Evolutionary conservation across 768 basidiomycete genomes (phyloP).

Genomic region (Melanogaster broomeanus): DNA sequence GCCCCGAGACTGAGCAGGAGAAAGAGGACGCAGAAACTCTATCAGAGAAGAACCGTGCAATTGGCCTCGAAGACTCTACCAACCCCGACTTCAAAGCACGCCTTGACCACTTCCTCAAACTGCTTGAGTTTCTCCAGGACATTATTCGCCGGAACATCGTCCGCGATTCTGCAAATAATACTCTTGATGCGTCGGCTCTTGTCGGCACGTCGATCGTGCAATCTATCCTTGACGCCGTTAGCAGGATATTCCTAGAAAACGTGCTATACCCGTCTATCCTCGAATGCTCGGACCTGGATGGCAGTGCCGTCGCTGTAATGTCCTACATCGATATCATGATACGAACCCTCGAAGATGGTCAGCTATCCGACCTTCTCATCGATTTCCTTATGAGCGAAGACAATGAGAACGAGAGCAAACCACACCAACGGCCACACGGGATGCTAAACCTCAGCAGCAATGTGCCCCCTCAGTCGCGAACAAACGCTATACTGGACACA

Average conservation of each 20-base stretch:
- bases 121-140: constrained; percentile 91
- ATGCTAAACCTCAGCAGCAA: constrained; percentile 43
- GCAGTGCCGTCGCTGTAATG: constrained; percentile 96
- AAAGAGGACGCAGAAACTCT: constrained; percentile 54
- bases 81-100: constrained; percentile 75
- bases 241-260: constrained; percentile 87
- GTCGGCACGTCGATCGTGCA: constrained; percentile 83
- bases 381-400: constrained; percentile 85
- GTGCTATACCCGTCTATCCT: constrained; percentile 91
- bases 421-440: constrained; percentile 41
- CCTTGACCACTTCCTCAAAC: constrained; percentile 86
- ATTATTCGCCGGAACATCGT: constrained; percentile 69
- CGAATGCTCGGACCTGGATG: constrained; percentile 90
- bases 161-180: constrained; percentile 36
- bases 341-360: constrained; percentile 67
- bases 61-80: constrained; percentile 78
- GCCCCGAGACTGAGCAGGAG: constrained; percentile 55
- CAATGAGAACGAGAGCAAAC: constrained; percentile 62
- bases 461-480: constrained; percentile 36
- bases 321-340: constrained; percentile 92
- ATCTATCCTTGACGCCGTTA: constrained; percentile 80
- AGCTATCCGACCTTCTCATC: constrained; percentile 69
- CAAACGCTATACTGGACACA: constrained; percentile 34
- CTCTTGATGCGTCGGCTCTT: constrained; percentile 57
- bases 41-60: constrained; percentile 51